Percentiles rank a stretch among this genome's conserved stretches.
Conservation (phyloP, 352 stramenopile genomes). For the Thraustochytrium sp. region DNA sequence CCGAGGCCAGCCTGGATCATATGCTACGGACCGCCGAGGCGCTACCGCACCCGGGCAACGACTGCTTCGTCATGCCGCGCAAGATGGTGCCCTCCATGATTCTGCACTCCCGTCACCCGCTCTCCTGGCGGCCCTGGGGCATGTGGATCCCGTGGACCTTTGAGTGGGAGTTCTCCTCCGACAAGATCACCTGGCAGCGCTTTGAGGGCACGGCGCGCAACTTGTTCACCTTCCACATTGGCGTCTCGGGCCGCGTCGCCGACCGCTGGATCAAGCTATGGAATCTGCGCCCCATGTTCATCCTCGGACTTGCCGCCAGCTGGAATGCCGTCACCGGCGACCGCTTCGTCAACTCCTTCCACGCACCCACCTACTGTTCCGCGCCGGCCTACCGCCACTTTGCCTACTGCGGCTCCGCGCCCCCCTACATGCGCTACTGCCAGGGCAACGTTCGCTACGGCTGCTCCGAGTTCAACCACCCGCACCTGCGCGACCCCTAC, state of each 20-base stretch:
- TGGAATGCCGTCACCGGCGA: constrained; percentile 39
- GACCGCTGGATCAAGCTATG: constrained; percentile 34
- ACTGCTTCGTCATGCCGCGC: constrained; percentile 43
- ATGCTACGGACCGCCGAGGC: not conserved
- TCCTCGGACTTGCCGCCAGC: constrained; percentile 9
- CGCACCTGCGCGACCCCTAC: constrained; percentile 33
- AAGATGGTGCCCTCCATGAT: not conserved
- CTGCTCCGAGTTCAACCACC: constrained; percentile 25
- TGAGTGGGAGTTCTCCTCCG: constrained; percentile 25
- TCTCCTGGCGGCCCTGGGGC: constrained; percentile 37
- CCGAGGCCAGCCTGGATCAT: not conserved
- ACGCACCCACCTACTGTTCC: constrained; percentile 18
- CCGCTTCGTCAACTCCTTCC: not conserved
- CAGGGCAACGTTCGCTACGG: constrained; percentile 27
- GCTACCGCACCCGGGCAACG: constrained; percentile 38
- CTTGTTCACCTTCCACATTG: constrained; percentile 43
- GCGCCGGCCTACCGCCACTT: constrained; percentile 14
- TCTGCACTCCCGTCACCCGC: not conserved
- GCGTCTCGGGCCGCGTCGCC: constrained; percentile 34
- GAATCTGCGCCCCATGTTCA: constrained; percentile 18
- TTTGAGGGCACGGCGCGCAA: constrained; percentile 4
- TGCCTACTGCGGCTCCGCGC: constrained; percentile 1
- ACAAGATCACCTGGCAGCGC: constrained; percentile 1
- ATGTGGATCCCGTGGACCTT: constrained; percentile 42
- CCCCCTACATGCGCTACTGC: not conserved